phyloP scores from a whole-genome alignment of 441 rosid genomes.

The Biscutella laevigata region DNA sequence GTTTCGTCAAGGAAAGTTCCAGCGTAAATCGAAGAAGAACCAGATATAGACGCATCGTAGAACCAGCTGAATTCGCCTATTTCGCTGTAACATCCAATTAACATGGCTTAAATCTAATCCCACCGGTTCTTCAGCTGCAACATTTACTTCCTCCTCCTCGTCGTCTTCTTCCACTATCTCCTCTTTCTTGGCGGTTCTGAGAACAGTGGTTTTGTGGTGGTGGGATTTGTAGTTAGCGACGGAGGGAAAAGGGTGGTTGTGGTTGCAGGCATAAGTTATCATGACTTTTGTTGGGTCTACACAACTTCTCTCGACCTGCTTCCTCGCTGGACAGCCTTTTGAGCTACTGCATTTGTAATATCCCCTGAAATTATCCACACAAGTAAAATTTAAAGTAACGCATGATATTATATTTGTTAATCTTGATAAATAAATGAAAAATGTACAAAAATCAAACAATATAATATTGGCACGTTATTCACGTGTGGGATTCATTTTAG shows the following conservation, averaged over 20 bases:
- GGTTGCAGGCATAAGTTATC: conserved; percentile 42
- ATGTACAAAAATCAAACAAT: too few relatives aligned
- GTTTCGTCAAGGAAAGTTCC: conserved; percentile 19
- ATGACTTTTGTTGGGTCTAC: conserved; percentile 35
- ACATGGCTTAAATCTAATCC: conserved; percentile 29
- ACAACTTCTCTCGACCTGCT: conserved; percentile 48
- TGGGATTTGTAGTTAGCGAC: conserved; percentile 25
- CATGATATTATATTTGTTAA: too few relatives aligned
- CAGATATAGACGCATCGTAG: conserved; percentile 27
- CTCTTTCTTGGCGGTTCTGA: conserved; percentile 23
- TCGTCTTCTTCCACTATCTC: conserved; percentile 21
- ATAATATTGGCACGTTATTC: conserved; percentile 22
- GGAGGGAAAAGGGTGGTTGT: conserved; percentile 36
- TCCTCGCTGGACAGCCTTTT: conserved; percentile 48
- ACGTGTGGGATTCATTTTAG: conserved; percentile 7
- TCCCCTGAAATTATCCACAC: too few relatives aligned
- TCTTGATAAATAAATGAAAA: too few relatives aligned
- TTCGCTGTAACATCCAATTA: conserved; percentile 26
- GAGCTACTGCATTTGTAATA: conserved; percentile 47
- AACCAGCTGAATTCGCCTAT: conserved; percentile 37
- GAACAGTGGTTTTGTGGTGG: conserved; percentile 24
- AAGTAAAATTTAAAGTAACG: too few relatives aligned
- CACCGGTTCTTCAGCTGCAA: conserved; percentile 7
- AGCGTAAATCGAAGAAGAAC: conserved; percentile 10
- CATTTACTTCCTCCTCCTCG: conserved; percentile 15